Percentiles rank a stretch among this genome's conserved stretches.
Evolutionary conservation across 352 stramenopile genomes (phyloP).

Genomic region (Thalassiosira oceanica): DNA sequence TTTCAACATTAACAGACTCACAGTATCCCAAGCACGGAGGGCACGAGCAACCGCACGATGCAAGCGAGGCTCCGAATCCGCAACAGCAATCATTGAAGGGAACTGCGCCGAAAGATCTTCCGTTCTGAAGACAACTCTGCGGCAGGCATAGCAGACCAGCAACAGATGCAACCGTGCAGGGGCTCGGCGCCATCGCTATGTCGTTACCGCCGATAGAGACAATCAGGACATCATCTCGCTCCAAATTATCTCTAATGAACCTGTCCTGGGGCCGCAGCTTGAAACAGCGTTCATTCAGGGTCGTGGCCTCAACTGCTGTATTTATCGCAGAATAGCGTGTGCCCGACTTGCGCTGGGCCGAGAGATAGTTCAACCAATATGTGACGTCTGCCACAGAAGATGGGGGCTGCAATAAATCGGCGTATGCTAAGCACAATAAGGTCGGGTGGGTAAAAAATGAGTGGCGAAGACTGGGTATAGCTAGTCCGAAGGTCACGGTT

Average conservation of each 20-base stretch:
- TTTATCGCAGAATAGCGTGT: slow-evolving; percentile 61
- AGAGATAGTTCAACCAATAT: slow-evolving; percentile 68
- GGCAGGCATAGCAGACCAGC: slow-evolving; percentile 54
- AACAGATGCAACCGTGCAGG: slow-evolving; percentile 67
- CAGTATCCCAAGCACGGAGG: slow-evolving; percentile 74
- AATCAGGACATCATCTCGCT: slow-evolving; percentile 66
- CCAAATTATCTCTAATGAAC: slow-evolving; percentile 75
- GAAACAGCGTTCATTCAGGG: slow-evolving; percentile 62
- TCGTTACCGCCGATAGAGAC: slow-evolving; percentile 79
- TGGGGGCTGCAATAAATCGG: slow-evolving; percentile 51
- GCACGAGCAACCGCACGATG: slow-evolving; percentile 48
- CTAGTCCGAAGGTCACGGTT: too few species aligned
- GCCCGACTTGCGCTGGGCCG: not conserved
- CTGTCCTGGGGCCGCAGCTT: slow-evolving; percentile 57
- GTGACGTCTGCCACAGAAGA: slow-evolving; percentile 65
- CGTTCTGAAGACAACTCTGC: slow-evolving; percentile 37
- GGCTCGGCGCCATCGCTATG: slow-evolving; percentile 63
- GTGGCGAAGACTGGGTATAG: too few species aligned
- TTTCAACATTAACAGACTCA: too few species aligned
- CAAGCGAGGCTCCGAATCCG: slow-evolving; percentile 65
- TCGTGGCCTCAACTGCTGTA: slow-evolving; percentile 75
- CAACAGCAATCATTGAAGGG: slow-evolving; percentile 74
- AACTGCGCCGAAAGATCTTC: slow-evolving; percentile 26
- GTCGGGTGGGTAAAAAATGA: too few species aligned
- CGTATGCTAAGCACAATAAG: slow-evolving; percentile 57